A percentile compares a stretch with the other conserved stretches of the same genome.
Evolutionary conservation across 2,329 filamentous ascomycete genomes (phyloP).

Genomic region (Pyricularia pennisetigena): DNA sequence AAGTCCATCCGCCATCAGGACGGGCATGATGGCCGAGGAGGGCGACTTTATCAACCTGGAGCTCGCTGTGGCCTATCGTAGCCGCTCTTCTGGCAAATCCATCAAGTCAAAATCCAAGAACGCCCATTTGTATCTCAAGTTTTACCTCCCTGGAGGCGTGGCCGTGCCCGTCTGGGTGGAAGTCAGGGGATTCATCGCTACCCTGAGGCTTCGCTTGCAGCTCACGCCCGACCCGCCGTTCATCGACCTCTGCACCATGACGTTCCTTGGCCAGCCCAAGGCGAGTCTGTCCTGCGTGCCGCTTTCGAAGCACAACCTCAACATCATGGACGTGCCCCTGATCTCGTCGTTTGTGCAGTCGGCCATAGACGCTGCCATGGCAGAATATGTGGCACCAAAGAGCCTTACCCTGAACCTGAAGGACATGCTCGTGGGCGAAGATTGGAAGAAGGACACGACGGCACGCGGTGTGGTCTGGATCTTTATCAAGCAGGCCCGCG

Average conservation of each 20-base stretch:
- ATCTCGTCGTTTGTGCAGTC: conserved; percentile 69
- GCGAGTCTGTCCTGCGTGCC: conserved; percentile 62
- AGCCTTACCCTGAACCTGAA: conserved; percentile 65
- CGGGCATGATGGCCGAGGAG: conserved; percentile 65
- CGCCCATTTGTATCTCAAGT: conserved; percentile 62
- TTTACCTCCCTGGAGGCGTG: conserved; percentile 52
- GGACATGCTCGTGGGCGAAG: conserved; percentile 67
- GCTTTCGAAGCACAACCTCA: conserved; percentile 57
- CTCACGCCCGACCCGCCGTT: conserved; percentile 69
- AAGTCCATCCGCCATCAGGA: conserved; percentile 26
- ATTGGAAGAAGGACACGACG: conserved; percentile 67
- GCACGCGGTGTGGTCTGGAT: conserved; percentile 56
- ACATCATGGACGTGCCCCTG: conserved; percentile 66
- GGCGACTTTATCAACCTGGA: conserved; percentile 72
- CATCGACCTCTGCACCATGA: conserved; percentile 64
- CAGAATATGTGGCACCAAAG: conserved; percentile 69
- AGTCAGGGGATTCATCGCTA: conserved; percentile 61
- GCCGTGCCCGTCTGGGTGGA: conserved; percentile 64
- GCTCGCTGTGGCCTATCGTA: conserved; percentile 63
- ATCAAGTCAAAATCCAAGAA: conserved; percentile 57
- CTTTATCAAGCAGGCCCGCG: conserved; percentile 55
- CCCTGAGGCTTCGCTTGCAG: conserved; percentile 58
- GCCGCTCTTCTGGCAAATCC: conserved; percentile 48
- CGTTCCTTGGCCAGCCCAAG: conserved; percentile 66
- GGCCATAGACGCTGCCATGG: conserved; percentile 62